Conservation (phyloP, 257 asterid genomes). For the Solanum arcanum region DNA sequence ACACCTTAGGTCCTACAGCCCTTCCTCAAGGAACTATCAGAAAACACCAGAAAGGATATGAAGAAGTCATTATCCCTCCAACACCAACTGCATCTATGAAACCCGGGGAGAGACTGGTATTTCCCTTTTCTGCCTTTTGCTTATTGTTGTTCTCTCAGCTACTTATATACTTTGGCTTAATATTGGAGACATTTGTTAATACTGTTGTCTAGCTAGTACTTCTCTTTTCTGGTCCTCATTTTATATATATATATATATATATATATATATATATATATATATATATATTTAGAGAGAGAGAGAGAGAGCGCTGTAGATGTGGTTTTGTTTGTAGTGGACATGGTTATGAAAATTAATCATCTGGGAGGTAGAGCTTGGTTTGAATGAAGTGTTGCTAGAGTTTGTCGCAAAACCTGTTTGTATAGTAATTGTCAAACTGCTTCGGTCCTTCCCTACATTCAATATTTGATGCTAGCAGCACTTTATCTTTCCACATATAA, state of each 20-base stretch:
- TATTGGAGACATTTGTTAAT: background rate
- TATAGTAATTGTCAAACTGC: background rate
- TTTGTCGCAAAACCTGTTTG: background rate
- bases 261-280: background rate
- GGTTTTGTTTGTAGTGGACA: background rate
- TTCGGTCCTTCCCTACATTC: background rate
- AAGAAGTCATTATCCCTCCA: conserved; percentile 89
- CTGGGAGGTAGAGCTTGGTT: background rate
- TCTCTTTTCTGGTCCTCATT: background rate
- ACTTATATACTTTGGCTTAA: background rate
- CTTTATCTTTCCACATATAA: background rate
- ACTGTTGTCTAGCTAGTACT: background rate
- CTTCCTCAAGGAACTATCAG: conserved; percentile 87
- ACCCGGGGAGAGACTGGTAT: conserved; percentile 93
- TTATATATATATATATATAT: background rate
- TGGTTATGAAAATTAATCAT: background rate
- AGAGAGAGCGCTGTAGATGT: background rate
- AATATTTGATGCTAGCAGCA: background rate
- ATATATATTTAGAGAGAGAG: background rate
- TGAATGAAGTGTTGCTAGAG: background rate
- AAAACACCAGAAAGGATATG: conserved; percentile 82
- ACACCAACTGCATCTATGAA: conserved; percentile 86
- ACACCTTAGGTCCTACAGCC: conserved; percentile 45
- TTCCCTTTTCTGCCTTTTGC: background rate
- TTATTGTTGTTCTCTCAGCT: background rate